Base-by-base conservation (phyloP, 305 asterid genomes). In the Solanum hybrid region DNA sequence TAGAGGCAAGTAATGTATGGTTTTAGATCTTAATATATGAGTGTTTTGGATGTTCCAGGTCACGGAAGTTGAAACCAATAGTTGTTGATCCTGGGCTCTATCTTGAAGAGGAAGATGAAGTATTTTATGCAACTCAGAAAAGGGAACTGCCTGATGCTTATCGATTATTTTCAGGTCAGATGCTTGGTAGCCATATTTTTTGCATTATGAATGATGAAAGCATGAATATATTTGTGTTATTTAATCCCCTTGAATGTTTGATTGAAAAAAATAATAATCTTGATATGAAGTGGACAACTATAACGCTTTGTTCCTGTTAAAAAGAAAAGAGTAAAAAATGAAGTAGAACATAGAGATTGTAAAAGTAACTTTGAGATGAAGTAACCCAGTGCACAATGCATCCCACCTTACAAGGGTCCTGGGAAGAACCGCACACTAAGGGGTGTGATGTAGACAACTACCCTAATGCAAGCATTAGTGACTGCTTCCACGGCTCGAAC, bases 41-140 rank as follows among this genome's bases (percentile, higher is more conserved):
- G 26, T 72, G 34, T 72, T 24, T 85, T 87, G 24, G 14, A 26
- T 84, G 88, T 90, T 89, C 22, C 91, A 97, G 99, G 89, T 95
- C 97, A 19, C 91, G 92, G 91, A 96, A 93, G 89, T 90, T 95
- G 94, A 97, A 95, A 93, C 97, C 98, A 75, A 96, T 97, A 90
- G 91, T 97, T 75, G 98, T 96, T 89, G 99, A 97, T 92, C 96
- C 98, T 29, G 98, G 97, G 87, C 95, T 96, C 86, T 95, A 91
- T 93, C 95, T 93, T 86, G 86, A 88, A 4, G 99, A 94, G 86
- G 92, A 94, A 88, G 93, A 90, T 26, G 98, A 95, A 86, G 91
- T 92, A 88, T 96, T 95, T 91, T 95, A 90, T 81, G 98, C 98
- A 87, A 96, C 99, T 91, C 96, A 97, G 88, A 94, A 94, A 88